These are phyloP conservation scores for Auricularia heimuer DNA, from an alignment of 768 basidiomycete species.

Conservation along the genomic window DNA sequence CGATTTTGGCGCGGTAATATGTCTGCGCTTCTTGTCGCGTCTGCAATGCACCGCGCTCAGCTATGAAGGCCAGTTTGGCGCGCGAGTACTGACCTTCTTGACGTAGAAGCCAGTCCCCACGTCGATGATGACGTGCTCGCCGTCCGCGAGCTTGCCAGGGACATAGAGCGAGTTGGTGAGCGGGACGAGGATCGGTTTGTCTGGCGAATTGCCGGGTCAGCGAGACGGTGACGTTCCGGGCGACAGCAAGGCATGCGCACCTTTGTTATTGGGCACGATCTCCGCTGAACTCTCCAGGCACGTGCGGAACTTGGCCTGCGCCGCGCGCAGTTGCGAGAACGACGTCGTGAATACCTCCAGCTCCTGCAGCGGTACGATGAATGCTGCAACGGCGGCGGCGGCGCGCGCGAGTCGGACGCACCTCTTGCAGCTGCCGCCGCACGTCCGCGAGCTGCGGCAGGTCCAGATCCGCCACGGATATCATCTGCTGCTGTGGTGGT, in stretches of 20 bases:
- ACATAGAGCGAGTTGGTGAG: conserved; percentile 93
- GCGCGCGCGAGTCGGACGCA: conserved; percentile 21
- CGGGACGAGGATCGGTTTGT: conserved; percentile 82
- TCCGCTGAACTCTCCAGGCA: conserved; percentile 76
- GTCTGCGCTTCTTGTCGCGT: conserved; percentile 68
- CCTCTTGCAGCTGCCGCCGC: conserved; percentile 87
- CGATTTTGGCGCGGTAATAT: conserved; percentile 74
- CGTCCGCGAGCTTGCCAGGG: conserved; percentile 77
- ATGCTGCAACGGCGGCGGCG: background rate
- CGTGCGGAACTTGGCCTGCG: conserved; percentile 83
- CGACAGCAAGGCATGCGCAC: conserved; percentile 12
- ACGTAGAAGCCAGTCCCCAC: conserved; percentile 96
- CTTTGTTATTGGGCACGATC: conserved; percentile 55
- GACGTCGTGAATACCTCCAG: conserved; percentile 84
- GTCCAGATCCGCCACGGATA: conserved; percentile 77
- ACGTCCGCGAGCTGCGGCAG: conserved; percentile 82
- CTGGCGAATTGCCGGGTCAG: conserved; percentile 28
- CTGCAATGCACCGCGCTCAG: conserved; percentile 30
- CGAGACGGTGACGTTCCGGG: background rate
- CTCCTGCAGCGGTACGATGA: conserved; percentile 45
- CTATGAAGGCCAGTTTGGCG: background rate
- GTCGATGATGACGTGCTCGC: conserved; percentile 85
- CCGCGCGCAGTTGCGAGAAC: conserved; percentile 85
- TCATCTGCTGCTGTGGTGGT: conserved; percentile 38
- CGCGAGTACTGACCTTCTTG: conserved; percentile 56